Percentiles rank a stretch among this genome's conserved stretches.
Conservation (phyloP, 257 asterid genomes). For the Solanum piurae region DNA sequence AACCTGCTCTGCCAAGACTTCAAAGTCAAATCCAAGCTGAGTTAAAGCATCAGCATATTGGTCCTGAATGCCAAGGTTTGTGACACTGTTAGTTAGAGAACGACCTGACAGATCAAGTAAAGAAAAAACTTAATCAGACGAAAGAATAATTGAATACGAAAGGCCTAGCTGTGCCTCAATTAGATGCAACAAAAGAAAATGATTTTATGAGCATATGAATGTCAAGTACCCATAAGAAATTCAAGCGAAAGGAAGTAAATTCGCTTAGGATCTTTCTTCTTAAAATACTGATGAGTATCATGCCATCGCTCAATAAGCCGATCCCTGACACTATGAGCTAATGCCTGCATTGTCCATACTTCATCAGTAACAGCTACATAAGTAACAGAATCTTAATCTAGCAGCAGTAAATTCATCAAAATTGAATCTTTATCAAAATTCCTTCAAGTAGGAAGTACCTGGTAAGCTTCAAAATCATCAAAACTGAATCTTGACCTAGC, state of each 20-base stretch:
- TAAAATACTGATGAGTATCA: slow-evolving; percentile 36
- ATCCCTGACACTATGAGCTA: slow-evolving; percentile 40
- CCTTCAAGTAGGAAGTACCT: slow-evolving; percentile 5
- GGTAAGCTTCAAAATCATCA: slow-evolving; percentile 51
- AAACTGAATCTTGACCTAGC: slow-evolving; percentile 44
- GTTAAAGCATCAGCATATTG: slow-evolving; percentile 38
- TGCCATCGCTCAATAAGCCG: slow-evolving; percentile 51
- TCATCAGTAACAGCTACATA: background rate
- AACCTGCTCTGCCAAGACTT: slow-evolving; percentile 50
- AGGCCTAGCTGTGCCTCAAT: background rate
- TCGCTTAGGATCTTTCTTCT: slow-evolving; percentile 43
- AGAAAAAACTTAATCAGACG: background rate
- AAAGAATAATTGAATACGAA: background rate
- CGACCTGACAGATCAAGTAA: slow-evolving; percentile 25
- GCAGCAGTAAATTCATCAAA: background rate
- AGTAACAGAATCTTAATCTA: background rate
- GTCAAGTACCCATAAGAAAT: slow-evolving; percentile 40
- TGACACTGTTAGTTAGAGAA: slow-evolving; percentile 40
- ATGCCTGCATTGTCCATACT: slow-evolving; percentile 22
- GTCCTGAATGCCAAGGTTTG: slow-evolving; percentile 41
- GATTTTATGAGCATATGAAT: background rate
- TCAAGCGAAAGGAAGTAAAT: slow-evolving; percentile 43
- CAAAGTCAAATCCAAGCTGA: slow-evolving; percentile 41
- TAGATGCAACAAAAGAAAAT: background rate
- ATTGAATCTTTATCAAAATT: background rate